These are phyloP conservation scores for Skeletonema menzelii DNA, from an alignment of 108 stramenopile genomes.

Conservation along the genomic window DNA sequence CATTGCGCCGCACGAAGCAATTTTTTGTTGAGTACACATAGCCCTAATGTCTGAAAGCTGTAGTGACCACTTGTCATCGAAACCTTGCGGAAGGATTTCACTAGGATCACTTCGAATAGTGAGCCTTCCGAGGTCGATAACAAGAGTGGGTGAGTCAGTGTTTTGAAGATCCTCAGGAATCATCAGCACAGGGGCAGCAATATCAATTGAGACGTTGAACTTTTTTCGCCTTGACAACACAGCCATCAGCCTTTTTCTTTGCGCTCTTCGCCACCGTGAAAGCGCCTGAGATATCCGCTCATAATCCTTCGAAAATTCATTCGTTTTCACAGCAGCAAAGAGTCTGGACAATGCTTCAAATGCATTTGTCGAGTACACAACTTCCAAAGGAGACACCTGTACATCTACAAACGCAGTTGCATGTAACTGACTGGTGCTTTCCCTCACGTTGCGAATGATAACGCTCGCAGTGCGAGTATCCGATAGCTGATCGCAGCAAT, in stretches of 20 bases:
- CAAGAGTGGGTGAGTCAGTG: conserved; percentile 43
- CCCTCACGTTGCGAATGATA: conserved; percentile 9
- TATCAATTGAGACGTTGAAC: conserved; percentile 59
- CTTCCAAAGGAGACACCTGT: conserved; percentile 59
- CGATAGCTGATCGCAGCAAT: neutral
- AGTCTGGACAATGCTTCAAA: conserved; percentile 61
- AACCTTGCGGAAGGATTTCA: conserved; percentile 3
- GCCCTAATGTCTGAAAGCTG: conserved; percentile 56
- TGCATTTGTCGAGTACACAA: conserved; percentile 62
- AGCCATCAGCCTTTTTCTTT: conserved; percentile 49
- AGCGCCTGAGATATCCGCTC: conserved; percentile 49
- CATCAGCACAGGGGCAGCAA: conserved; percentile 63
- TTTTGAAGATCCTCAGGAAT: conserved; percentile 59
- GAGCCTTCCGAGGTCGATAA: conserved; percentile 64
- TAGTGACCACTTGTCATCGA: conserved; percentile 64
- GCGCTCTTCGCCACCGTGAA: conserved; percentile 49
- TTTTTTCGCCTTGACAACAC: conserved; percentile 65
- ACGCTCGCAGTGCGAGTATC: conserved; percentile 5
- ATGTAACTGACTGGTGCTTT: neutral
- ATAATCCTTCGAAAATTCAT: conserved; percentile 66
- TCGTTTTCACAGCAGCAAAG: conserved; percentile 56
- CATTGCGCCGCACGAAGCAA: neutral
- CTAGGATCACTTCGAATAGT: conserved; percentile 38
- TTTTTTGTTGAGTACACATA: conserved; percentile 16
- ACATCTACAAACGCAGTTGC: conserved; percentile 29